Evolutionary conservation across 2,329 filamentous ascomycete species (phyloP), one percentile per base, ranked within the genome.

Genomic region (Ceratocystis albifundus): DNA sequence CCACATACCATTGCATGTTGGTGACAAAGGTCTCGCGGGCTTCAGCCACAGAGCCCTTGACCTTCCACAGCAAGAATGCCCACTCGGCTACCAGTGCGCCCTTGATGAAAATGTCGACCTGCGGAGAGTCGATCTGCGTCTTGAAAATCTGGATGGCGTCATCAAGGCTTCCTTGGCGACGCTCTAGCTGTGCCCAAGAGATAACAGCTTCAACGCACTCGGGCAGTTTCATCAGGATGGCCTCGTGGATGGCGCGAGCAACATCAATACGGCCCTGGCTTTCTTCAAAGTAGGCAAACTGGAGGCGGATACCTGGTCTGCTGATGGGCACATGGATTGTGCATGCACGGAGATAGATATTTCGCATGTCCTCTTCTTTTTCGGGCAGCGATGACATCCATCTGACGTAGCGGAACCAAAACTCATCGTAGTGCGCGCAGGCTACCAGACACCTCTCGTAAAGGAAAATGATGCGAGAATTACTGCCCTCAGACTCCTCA

Each of bases 261-360:
- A 95, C 82, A 69, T 89, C 88, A 30, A 87, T 78, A 48, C 90
- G 85, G 3, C 85, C 89, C 50, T 83, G 82, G 75, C 89, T 88
- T 77, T 99, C 94, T 74, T 99, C 94, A 70, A 96, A 96, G 71
- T 92, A 90, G 15, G 94, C 93, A 78, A 92, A 97, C 73, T 96
- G 89, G 68, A 97, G 80, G 66, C 94, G 86, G 69, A 96, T 87
- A 1, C 86, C 86, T 0, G 93, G 91, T 67, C 88, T 82, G 70
- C 90, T 90, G 71, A 97, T 88, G 2, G 93, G 91, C 0, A 96
- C 90, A 73, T 88, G 96, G 65, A 96, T 77, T 63, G 85, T 91
- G 70, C 88, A 87, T 8, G 93, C 94, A 66, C 91, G 86, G 74
- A 93, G 86, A 73, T 95, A 97, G 69, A 97, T 94, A 75, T 90